Evolutionary conservation across 2,329 filamentous ascomycete species (phyloP).

Genomic region (Davidsoniella eucalypti): DNA sequence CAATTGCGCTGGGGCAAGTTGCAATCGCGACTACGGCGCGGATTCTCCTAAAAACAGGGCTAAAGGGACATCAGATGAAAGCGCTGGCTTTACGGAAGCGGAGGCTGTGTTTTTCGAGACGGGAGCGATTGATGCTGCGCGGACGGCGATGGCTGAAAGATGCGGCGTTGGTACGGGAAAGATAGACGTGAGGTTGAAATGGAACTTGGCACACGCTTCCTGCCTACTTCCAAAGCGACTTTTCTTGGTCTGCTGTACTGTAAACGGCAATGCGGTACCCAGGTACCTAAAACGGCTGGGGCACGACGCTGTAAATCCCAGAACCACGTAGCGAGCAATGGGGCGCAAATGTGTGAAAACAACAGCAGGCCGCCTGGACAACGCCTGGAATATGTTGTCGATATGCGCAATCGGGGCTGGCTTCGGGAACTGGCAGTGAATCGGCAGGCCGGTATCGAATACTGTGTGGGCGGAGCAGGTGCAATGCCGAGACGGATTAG

Average conservation of each 20-base stretch:
- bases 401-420: too few relatives aligned
- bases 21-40: constrained; percentile 11
- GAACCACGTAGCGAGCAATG: not conserved
- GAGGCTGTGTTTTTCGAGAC: constrained; percentile 22
- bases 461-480: constrained; percentile 2
- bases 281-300: constrained; percentile 1
- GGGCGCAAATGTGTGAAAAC: not conserved
- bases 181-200: constrained; percentile 39
- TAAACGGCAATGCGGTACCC: constrained; percentile 3
- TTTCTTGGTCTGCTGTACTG: constrained; percentile 3
- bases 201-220: constrained; percentile 6
- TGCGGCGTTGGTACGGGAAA: constrained; percentile 32
- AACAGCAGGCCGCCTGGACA: too few relatives aligned
- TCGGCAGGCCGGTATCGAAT: not conserved
- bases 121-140: constrained; percentile 20
- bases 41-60: not conserved
- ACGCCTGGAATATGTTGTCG: too few relatives aligned
- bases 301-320: not conserved
- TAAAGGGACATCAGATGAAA: constrained; percentile 12
- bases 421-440: not conserved
- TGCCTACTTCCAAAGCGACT: constrained; percentile 5
- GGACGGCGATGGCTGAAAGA: constrained; percentile 11
- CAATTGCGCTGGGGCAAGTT: constrained; percentile 6
- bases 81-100: constrained; percentile 9
- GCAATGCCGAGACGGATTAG: not conserved